Conservation (phyloP, 2,329 filamentous ascomycete species). For the Boeremia exigua region DNA sequence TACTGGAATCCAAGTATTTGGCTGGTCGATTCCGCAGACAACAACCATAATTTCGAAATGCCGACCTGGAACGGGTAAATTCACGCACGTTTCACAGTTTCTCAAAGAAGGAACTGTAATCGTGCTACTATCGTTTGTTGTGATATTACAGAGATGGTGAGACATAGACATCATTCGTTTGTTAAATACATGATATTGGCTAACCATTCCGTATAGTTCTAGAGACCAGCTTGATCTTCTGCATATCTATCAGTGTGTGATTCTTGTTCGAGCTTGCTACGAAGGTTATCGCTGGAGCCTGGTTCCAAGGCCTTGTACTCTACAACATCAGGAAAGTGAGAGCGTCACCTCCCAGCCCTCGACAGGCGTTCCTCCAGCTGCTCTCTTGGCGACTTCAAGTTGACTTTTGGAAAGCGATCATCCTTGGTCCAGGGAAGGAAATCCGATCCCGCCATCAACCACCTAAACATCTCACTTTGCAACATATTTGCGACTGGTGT, state of each 20-base stretch:
- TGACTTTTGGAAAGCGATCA: neutral
- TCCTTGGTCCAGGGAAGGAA: neutral
- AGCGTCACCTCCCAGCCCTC: neutral
- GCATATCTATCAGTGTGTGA: no score
- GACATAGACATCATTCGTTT: no score
- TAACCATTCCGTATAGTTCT: no score
- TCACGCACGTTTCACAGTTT: neutral
- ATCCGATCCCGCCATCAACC: neutral
- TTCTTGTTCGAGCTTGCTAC: no score
- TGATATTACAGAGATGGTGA: no score
- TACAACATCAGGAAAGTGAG: neutral
- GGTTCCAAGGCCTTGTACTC: neutral
- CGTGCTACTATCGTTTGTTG: no score
- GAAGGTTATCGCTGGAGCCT: no score
- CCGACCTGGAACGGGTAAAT: neutral
- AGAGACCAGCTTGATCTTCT: no score
- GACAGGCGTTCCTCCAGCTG: neutral
- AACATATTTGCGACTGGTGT: neutral
- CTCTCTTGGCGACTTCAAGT: neutral
- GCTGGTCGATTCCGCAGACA: neutral
- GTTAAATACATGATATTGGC: no score
- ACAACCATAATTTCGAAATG: neutral
- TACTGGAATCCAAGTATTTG: neutral
- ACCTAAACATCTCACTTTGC: neutral
- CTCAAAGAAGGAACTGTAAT: no score